Evolutionary conservation across 2,329 filamentous ascomycete species (phyloP).

Genomic region (Aureobasidium pullulans): DNA sequence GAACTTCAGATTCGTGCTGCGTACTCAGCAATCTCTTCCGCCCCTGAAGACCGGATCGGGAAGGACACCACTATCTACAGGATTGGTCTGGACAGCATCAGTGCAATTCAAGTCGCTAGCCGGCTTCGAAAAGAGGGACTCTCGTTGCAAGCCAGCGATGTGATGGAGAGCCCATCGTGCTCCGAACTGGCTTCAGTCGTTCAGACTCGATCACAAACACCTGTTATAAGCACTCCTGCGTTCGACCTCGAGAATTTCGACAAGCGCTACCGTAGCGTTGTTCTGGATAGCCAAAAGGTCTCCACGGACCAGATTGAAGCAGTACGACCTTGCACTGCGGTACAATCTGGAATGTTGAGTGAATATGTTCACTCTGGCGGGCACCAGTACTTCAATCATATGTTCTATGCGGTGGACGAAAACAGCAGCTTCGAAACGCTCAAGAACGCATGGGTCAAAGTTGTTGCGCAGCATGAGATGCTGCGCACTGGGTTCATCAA

Average conservation of each 20-base stretch:
- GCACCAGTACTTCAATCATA: slow-evolving; percentile 66
- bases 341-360: slow-evolving; percentile 73
- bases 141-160: slow-evolving; percentile 59
- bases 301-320: slow-evolving; percentile 40
- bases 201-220: slow-evolving; percentile 15
- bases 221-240: not conserved
- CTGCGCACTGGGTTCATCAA: slow-evolving; percentile 67
- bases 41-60: slow-evolving; percentile 44
- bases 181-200: slow-evolving; percentile 25
- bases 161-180: slow-evolving; percentile 52
- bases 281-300: slow-evolving; percentile 29
- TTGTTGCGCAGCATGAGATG: slow-evolving; percentile 56
- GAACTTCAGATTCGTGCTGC: slow-evolving; percentile 50
- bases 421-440: slow-evolving; percentile 37
- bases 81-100: slow-evolving; percentile 88
- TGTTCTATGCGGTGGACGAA: slow-evolving; percentile 47
- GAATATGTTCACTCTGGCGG: slow-evolving; percentile 64
- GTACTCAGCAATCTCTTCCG: slow-evolving; percentile 52
- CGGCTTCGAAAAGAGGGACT: slow-evolving; percentile 55
- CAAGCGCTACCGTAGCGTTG: slow-evolving; percentile 27
- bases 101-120: slow-evolving; percentile 68
- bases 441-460: slow-evolving; percentile 51
- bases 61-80: slow-evolving; percentile 69
- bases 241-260: slow-evolving; percentile 50
- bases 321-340: slow-evolving; percentile 68